These are phyloP conservation scores for Phialocephala sp. DNA, from an alignment of 2,329 filamentous ascomycete species.

Conservation along the genomic window DNA sequence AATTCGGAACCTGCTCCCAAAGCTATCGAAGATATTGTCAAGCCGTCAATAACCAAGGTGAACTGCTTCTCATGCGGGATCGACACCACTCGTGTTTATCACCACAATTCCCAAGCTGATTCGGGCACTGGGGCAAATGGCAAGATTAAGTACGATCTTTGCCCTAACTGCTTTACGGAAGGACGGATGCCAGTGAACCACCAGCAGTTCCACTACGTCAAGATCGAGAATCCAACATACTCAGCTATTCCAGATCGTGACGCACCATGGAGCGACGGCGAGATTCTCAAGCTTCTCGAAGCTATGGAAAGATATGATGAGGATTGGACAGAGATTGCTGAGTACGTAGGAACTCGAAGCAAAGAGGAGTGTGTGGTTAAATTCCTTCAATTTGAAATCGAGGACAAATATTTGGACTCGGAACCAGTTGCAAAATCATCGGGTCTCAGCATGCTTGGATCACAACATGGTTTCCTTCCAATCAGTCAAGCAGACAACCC, in stretches of 20 bases:
- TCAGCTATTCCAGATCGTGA: slow-evolving; percentile 80
- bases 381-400: slow-evolving; percentile 94
- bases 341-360: slow-evolving; percentile 89
- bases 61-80: slow-evolving; percentile 92
- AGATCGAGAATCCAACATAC: slow-evolving; percentile 88
- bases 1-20: slow-evolving; percentile 48
- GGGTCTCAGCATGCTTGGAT: slow-evolving; percentile 70
- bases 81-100: slow-evolving; percentile 79
- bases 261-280: slow-evolving; percentile 88
- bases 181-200: slow-evolving; percentile 82
- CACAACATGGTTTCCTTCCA: slow-evolving; percentile 79
- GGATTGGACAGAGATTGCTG: slow-evolving; percentile 92
- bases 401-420: slow-evolving; percentile 93
- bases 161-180: slow-evolving; percentile 88
- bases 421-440: slow-evolving; percentile 62
- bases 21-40: slow-evolving; percentile 63
- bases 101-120: slow-evolving; percentile 67
- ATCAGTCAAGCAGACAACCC: slow-evolving; percentile 95
- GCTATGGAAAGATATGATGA: slow-evolving; percentile 93
- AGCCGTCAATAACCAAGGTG: slow-evolving; percentile 70
- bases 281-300: slow-evolving; percentile 87
- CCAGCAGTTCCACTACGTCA: slow-evolving; percentile 80
- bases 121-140: slow-evolving; percentile 44
- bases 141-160: slow-evolving; percentile 81
- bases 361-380: slow-evolving; percentile 96